Percentiles rank a stretch among this genome's conserved stretches.
These are phyloP conservation scores for Ophiocordyceps robertsii DNA, from an alignment of 2,329 filamentous ascomycete species.

Conservation along the genomic window DNA sequence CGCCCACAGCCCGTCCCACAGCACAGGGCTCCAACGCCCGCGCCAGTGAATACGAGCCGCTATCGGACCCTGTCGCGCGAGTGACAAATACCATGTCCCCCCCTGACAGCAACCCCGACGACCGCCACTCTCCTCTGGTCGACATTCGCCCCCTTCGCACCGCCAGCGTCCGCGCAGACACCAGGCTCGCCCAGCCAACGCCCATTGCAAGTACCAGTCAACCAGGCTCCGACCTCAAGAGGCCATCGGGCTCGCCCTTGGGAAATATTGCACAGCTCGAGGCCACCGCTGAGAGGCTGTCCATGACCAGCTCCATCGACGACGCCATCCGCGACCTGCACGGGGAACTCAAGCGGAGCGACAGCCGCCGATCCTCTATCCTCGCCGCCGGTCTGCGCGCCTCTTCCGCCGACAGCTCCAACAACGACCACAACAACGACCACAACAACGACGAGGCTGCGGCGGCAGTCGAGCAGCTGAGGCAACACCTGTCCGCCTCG, in stretches of 20 bases:
- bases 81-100: constrained; percentile 4
- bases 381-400: constrained; percentile 33
- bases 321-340: constrained; percentile 65
- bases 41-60: constrained; percentile 6
- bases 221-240: constrained; percentile 43
- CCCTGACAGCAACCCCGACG: constrained; percentile 1
- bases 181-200: constrained; percentile 23
- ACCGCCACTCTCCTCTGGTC: constrained; percentile 3
- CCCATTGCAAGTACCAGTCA: constrained; percentile 35
- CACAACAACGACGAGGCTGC: background rate
- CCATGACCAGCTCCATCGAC: constrained; percentile 61
- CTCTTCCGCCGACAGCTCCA: constrained; percentile 14
- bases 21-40: constrained; percentile 4
- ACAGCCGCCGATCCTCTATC: constrained; percentile 52
- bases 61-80: constrained; percentile 1
- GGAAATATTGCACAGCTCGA: constrained; percentile 63
- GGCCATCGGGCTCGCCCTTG: constrained; percentile 46
- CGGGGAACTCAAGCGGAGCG: constrained; percentile 55
- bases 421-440: constrained; percentile 1
- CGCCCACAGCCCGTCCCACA: background rate
- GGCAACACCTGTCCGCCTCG: constrained; percentile 33
- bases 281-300: constrained; percentile 61
- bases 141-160: constrained; percentile 16
- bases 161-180: constrained; percentile 30
- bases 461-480: constrained; percentile 11